Evolutionary conservation across 2,329 filamentous ascomycete genomes (phyloP).

Genomic region (Gyromitra esculenta): DNA sequence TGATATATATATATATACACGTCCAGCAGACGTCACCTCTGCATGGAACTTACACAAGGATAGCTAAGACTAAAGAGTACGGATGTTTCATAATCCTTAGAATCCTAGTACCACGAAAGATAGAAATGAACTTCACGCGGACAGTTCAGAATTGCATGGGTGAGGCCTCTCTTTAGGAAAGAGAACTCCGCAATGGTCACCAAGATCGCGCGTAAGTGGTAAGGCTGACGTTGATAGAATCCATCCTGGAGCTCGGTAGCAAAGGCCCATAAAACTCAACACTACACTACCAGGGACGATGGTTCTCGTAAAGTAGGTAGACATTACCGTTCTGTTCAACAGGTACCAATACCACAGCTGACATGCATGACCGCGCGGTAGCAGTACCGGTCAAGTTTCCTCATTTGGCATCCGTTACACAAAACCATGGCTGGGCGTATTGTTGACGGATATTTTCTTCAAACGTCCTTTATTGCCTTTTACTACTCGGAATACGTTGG

Average conservation of each 20-base stretch:
- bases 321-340: neutral
- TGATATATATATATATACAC: slow-evolving; percentile 25
- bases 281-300: neutral
- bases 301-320: neutral
- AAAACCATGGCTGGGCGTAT: neutral
- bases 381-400: slow-evolving; percentile 3
- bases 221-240: slow-evolving; percentile 5
- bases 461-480: neutral
- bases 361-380: slow-evolving; percentile 11
- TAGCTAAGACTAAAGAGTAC: neutral
- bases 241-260: slow-evolving; percentile 3
- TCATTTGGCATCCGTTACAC: neutral
- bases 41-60: neutral
- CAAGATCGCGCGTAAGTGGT: neutral
- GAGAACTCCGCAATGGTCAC: neutral
- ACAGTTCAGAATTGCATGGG: neutral
- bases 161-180: neutral
- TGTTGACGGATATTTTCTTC: neutral
- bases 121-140: slow-evolving; percentile 11
- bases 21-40: neutral
- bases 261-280: slow-evolving; percentile 1
- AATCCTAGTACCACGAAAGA: slow-evolving; percentile 24
- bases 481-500: neutral
- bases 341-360: slow-evolving; percentile 13
- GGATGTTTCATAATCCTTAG: neutral